These are phyloP conservation scores for Ustilago crameri DNA, from an alignment of 1,284 basidiomycete genomes.

Conservation along the genomic window DNA sequence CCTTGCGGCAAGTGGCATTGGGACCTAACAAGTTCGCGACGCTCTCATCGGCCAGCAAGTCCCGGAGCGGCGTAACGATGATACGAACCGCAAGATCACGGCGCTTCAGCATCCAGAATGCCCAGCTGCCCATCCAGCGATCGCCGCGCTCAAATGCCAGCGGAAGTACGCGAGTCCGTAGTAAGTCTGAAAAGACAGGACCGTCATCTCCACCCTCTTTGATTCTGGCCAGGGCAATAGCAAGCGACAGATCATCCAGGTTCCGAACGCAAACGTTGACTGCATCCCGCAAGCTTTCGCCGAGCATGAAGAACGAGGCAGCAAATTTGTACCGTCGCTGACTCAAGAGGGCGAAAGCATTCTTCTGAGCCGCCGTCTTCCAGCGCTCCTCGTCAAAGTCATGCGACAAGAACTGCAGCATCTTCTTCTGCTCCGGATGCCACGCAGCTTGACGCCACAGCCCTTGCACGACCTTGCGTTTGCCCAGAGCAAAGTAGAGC, in stretches of 20 bases:
- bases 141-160: slow-evolving; percentile 85
- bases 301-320: slow-evolving; percentile 95
- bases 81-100: slow-evolving; percentile 86
- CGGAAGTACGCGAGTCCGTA: slow-evolving; percentile 81
- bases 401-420: slow-evolving; percentile 92
- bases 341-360: slow-evolving; percentile 90
- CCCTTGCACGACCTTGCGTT: slow-evolving; percentile 88
- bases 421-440: slow-evolving; percentile 87
- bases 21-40: slow-evolving; percentile 24
- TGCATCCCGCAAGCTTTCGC: slow-evolving; percentile 87
- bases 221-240: slow-evolving; percentile 84
- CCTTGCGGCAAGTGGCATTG: slow-evolving; percentile 75
- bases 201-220: slow-evolving; percentile 82
- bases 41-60: slow-evolving; percentile 28
- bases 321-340: slow-evolving; percentile 73
- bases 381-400: slow-evolving; percentile 87
- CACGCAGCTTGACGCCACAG: slow-evolving; percentile 95
- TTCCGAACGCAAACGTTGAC: slow-evolving; percentile 90
- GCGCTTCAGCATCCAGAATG: slow-evolving; percentile 87
- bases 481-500: slow-evolving; percentile 93
- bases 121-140: slow-evolving; percentile 96
- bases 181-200: slow-evolving; percentile 78
- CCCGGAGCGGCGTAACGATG: slow-evolving; percentile 71
- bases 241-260: slow-evolving; percentile 87
- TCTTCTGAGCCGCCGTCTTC: slow-evolving; percentile 93